Evolutionary conservation across 1,284 basidiomycete species (phyloP), one percentile per base, ranked within the genome.

Genomic region (Sutorius eximius): DNA sequence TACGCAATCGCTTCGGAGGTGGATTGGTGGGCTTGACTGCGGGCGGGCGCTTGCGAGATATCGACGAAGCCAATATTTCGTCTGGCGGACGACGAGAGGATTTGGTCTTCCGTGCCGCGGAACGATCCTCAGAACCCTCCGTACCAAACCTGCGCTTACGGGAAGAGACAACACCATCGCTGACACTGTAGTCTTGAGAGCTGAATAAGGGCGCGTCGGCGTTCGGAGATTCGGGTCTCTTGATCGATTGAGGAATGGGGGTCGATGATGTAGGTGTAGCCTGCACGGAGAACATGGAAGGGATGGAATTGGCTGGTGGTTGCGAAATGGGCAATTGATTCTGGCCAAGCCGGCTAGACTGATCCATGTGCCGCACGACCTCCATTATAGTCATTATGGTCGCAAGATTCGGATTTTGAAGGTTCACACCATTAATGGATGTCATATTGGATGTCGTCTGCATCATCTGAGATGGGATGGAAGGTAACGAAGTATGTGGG

Each of bases 331-430:
- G 48, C 3, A 54, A 22, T 52, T 62, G 61, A 55, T 51, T 67
- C 43, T 58, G 66, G 48, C 58, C 44, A 41, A 61, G 45, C 59
- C 63, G 56, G 15, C 48, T 54, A 49, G 64, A 53, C 8, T 68
- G 67, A 48, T 62, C 62, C 59, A 65, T 67, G 36, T 64, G 68
- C 52, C 71, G 64, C 45, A 70, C 53, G 33, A 73, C 69, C 48
- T 70, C 68, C 66, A 72, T 59, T 44, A 70, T 68, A 9, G 67
- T 71, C 71, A 70, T 70, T 7, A 72, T 47, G 11, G 67, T 55
- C 20, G 66, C 65, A 46, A 68, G 51, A 53, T 66, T 66, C 18
- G 55, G 55, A 20, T 38, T 22, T 27, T 66, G 66, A 40, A 58
- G 37, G 33, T 63, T 70, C 24, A 45, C 38, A n/a, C 41, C 55